A percentile compares a stretch with the other conserved stretches of the same genome.
Evolutionary conservation across 108 stramenopile species (phyloP).

Genomic region (Nitzschia inconspicua): DNA sequence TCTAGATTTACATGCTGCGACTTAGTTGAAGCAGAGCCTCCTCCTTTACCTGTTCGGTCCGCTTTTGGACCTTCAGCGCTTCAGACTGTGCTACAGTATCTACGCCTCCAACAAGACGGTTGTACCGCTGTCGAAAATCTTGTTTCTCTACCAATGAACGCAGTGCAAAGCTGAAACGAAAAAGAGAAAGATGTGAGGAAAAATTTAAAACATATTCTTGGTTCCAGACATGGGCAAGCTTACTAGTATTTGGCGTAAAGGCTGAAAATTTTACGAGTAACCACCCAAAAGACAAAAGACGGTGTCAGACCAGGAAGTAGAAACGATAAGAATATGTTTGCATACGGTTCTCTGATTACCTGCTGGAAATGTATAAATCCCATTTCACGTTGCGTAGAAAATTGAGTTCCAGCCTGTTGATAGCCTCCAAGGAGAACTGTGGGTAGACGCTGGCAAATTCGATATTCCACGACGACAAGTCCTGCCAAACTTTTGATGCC

Average conservation of each 20-base stretch:
- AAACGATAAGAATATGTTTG: constrained; percentile 4
- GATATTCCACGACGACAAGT: constrained; percentile 96
- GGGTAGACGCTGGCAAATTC: constrained; percentile 96
- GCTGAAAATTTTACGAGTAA: constrained; percentile 12
- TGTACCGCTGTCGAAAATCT: constrained; percentile 77
- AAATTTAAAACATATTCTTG: too few species aligned
- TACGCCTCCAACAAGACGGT: constrained; percentile 70
- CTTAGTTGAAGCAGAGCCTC: constrained; percentile 78
- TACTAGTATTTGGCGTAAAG: constrained; percentile 99
- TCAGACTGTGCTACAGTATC: constrained; percentile 76
- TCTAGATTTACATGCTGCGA: constrained; percentile 57
- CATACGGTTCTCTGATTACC: too few species aligned
- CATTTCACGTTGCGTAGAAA: constrained; percentile 91
- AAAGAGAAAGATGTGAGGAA: too few species aligned
- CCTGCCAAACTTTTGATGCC: constrained; percentile 99
- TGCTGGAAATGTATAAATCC: constrained; percentile 95
- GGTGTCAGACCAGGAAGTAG: neutral
- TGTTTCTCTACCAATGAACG: constrained; percentile 87
- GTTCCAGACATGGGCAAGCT: too few species aligned
- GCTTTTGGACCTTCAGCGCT: constrained; percentile 71
- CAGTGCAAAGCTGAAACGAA: constrained; percentile 96
- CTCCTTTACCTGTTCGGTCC: constrained; percentile 78
- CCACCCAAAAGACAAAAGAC: neutral
- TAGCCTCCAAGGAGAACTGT: constrained; percentile 88
- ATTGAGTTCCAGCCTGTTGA: constrained; percentile 85